These are phyloP conservation scores for Aspergillus carbonarius DNA, from an alignment of 2,329 filamentous ascomycete genomes.

Conservation along the genomic window DNA sequence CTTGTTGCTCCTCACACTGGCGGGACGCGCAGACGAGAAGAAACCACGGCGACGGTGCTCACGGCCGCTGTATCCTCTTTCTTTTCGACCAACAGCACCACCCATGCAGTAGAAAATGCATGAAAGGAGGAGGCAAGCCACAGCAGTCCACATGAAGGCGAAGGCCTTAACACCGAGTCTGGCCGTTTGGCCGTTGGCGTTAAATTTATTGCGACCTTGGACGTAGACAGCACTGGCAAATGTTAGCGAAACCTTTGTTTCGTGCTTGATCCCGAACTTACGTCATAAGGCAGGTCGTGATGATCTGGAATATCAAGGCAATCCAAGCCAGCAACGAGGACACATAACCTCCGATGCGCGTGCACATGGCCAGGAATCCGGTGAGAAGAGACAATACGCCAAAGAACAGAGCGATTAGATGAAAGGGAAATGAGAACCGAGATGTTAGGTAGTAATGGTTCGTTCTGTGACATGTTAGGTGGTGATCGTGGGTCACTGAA, in stretches of 20 bases:
- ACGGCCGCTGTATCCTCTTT: slow-evolving; percentile 37
- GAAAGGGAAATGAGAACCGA: slow-evolving; percentile 90
- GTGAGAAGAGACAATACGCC: slow-evolving; percentile 48
- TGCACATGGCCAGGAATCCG: slow-evolving; percentile 51
- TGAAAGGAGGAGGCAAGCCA: slow-evolving; percentile 55
- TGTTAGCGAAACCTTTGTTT: slow-evolving; percentile 16
- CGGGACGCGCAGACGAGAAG: slow-evolving; percentile 33
- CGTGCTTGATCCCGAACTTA: slow-evolving; percentile 44
- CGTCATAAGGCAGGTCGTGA: slow-evolving; percentile 62
- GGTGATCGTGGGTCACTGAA: background rate
- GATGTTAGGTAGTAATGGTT: slow-evolving; percentile 79
- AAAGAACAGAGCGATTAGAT: slow-evolving; percentile 81
- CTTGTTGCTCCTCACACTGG: slow-evolving; percentile 31
- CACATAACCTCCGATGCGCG: slow-evolving; percentile 51
- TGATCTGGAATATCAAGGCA: slow-evolving; percentile 59
- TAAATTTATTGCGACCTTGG: slow-evolving; percentile 58
- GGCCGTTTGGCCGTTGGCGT: slow-evolving; percentile 48
- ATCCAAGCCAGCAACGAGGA: slow-evolving; percentile 54
- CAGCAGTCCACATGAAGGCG: slow-evolving; percentile 62
- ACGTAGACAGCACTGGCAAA: slow-evolving; percentile 57
- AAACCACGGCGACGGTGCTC: slow-evolving; percentile 40
- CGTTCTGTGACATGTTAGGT: slow-evolving; percentile 38
- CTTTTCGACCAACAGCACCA: slow-evolving; percentile 34
- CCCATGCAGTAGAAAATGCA: slow-evolving; percentile 58
- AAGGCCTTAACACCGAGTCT: slow-evolving; percentile 58